These are phyloP conservation scores for Vigna hirtella DNA, from an alignment of 306 rosid species.

Conservation along the genomic window DNA sequence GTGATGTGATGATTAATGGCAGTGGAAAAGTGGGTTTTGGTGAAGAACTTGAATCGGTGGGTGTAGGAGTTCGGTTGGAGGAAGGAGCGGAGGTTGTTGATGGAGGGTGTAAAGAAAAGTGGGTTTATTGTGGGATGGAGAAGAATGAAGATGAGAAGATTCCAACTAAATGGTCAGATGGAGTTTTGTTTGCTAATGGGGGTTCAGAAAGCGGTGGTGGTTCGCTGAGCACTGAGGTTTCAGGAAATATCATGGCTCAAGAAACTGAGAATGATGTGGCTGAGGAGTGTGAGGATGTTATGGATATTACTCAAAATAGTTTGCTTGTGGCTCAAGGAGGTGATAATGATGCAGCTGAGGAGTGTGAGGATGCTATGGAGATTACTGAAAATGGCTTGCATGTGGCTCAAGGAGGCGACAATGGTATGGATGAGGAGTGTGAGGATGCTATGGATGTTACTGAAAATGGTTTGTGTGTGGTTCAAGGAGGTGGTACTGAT, in stretches of 20 bases:
- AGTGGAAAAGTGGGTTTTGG: conserved; percentile 41
- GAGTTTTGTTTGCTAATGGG: conserved; percentile 15
- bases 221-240: background rate
- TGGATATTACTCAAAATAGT: conserved; percentile 26
- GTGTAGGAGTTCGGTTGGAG: conserved; percentile 33
- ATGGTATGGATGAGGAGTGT: background rate
- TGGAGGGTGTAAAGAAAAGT: conserved; percentile 33
- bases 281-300: conserved; percentile 19
- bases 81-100: conserved; percentile 36
- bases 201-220: conserved; percentile 19
- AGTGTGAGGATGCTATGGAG: conserved; percentile 15
- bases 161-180: conserved; percentile 31
- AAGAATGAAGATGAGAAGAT: conserved; percentile 27
- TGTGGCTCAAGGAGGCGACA: conserved; percentile 22
- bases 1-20: conserved; percentile 31
- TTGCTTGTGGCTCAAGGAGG: background rate
- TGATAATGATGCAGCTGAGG: conserved; percentile 23
- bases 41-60: conserved; percentile 28
- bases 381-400: conserved; percentile 25
- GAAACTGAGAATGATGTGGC: conserved; percentile 23
- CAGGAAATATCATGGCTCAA: background rate
- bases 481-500: too few species aligned
- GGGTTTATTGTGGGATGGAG: conserved; percentile 15
- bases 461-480: too few species aligned
- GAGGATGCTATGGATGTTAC: background rate